Evolutionary conservation across 495 filamentous ascomycete species (phyloP), one percentile per base, ranked within the genome.

Genomic region (Penicillium taxi): DNA sequence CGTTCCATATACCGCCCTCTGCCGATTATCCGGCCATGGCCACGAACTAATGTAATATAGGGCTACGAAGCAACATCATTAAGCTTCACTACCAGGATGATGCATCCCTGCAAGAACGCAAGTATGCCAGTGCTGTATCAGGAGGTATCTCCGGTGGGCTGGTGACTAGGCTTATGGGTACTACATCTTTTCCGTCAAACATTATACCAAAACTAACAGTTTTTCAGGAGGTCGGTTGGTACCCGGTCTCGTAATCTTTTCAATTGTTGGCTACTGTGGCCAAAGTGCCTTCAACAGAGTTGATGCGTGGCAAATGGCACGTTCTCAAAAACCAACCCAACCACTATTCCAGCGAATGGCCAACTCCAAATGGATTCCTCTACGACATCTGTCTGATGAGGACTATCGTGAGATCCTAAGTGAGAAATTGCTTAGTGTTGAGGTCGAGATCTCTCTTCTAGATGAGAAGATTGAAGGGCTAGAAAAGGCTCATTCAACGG

Each of bases 371-470:
- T 95, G 81, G 81, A 87, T 82, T 50, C 91, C 90, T 2, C 57
- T 96, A 39, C 86, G 73, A 35, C 67, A 66, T 9, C 57, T 98
- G 14, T 80, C 78, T 1, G 80, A 95, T 50, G 69, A 82, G 33
- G 82, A 95, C 19, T 98, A 95, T 46, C 74, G 72, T 42, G 62
- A 67, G 5, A 83, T 86, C 48, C 55, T 96, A 24, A 67, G 75
- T 48, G 86, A 93, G 53, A 86, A 82, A 57, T 44, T 94, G 14
- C 59, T 98, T 5, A 70, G 73, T 30, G 61, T 95, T 9, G 79
- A 96, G 44, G 86, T 80, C 7, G 85, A 96, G 39, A 84, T 96
- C 46, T 82, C 90, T 0, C 47, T 96, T 21, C 58, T 94, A 8
- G 86, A 96, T 48, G 90, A 96, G 25, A 80, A 75, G 40, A 88